These are phyloP conservation scores for Tephrocybe sp. DNA, from an alignment of 768 basidiomycete species.

Conservation along the genomic window DNA sequence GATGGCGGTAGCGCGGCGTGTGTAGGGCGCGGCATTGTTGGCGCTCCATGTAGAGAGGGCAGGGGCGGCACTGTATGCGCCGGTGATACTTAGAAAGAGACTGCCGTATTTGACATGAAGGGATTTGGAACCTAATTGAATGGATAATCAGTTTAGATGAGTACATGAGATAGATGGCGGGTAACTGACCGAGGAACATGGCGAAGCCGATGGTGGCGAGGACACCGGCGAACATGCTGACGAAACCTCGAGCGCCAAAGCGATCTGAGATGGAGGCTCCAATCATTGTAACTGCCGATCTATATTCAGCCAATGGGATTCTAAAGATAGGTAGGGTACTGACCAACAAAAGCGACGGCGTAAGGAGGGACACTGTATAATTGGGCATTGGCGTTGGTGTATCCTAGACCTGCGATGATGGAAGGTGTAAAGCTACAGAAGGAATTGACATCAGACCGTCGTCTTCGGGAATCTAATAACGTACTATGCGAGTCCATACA, in stretches of 20 bases:
- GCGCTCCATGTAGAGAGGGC: constrained; percentile 58
- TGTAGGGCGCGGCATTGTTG: constrained; percentile 59
- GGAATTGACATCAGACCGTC: neutral
- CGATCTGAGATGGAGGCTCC: constrained; percentile 52
- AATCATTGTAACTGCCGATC: constrained; percentile 30
- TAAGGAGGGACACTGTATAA: constrained; percentile 65
- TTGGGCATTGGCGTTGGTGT: constrained; percentile 51
- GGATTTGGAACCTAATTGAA: constrained; percentile 31
- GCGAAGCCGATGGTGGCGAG: constrained; percentile 49
- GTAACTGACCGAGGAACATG: constrained; percentile 52
- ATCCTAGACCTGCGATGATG: constrained; percentile 67
- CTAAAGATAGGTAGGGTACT: constrained; percentile 18
- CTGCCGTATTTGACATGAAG: constrained; percentile 49
- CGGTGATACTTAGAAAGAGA: constrained; percentile 54
- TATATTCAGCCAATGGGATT: neutral
- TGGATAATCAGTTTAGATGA: neutral
- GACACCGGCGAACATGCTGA: constrained; percentile 42
- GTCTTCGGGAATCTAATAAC: constrained; percentile 15
- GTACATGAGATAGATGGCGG: neutral
- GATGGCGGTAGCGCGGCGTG: constrained; percentile 58
- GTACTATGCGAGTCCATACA: constrained; percentile 51
- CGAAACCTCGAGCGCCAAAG: constrained; percentile 50
- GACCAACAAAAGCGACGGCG: constrained; percentile 48
- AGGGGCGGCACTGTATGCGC: constrained; percentile 54
- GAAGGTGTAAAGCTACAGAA: constrained; percentile 63